Evolutionary conservation across 2,329 filamentous ascomycete species (phyloP), one percentile per base, ranked within the genome.

Genomic region (Ophiostoma piceae): DNA sequence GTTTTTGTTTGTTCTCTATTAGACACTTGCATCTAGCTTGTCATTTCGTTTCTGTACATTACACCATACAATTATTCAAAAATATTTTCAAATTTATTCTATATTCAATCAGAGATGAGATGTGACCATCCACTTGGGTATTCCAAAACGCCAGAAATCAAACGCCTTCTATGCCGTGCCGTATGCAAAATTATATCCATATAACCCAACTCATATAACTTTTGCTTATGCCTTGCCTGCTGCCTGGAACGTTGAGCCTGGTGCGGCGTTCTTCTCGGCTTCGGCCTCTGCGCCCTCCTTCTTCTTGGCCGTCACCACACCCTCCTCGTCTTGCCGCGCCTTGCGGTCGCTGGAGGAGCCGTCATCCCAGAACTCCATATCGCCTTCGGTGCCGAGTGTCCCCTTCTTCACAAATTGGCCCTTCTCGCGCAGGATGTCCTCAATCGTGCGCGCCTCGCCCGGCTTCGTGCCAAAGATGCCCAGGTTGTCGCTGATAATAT

Each of bases 311-410:
- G 60, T 29, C 51, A 71, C 41, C 32, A 74, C 73, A 12, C 68
- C 73, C 22, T 74, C 72, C 37, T 73, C 73, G 32, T 73, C 73
- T 43, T 72, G 69, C 62, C 75, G 71, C 67, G 74, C 67, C 60
- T 72, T 73, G 67, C 77, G 72, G 67, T 68, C 68, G 43, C 77
- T 81, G n/a, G 79, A 78, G 2, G 81, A 80, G 19, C 88, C 87
- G 73, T 96, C 92, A 39, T 91, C 90, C 90, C 93, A 97, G 74
- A 97, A 95, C 78, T 98, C 94, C 66, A 97, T 81, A 77, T 97
- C 91, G n/a, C 92, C 92, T 74, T 94, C 89, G 74, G 88, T 86
- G 68, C 90, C 87, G 41, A 94, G 77, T 37, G 85, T 87, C 22
- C 92, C 90, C 72, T 87, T 87, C 82, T 90, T 91, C 71, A 94